Evolutionary conservation across 2,329 filamentous ascomycete genomes (phyloP), one percentile per base, ranked within the genome.

Genomic region (Calonectria hawksworthii): DNA sequence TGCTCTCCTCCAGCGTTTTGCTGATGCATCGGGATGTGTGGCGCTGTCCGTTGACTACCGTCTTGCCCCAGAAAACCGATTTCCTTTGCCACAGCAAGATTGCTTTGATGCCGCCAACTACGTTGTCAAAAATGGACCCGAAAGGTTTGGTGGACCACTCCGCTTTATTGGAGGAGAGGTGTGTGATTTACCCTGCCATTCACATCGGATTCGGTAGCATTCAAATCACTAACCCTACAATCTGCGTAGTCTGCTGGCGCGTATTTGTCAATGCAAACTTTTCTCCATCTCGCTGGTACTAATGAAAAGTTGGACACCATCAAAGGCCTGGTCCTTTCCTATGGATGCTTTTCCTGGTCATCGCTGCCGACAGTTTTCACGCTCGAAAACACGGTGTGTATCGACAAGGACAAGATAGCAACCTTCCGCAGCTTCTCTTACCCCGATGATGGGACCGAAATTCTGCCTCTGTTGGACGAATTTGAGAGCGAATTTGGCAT

Each of bases 1-100:
- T 16, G 14, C 28, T 21, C 50, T 73, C 5, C 73, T 72, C 16
- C 73, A 74, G 56, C 44, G 69, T 4, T 64, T 56, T 41, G 69
- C 73, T 2, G 56, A 74, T 30, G 56, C 68, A 5, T 68, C 68
- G 1, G 61, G 54, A 8, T 69, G 70, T 18, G 63, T 64, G 36
- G 34, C 56, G 16, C n/a, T 63, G 8, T 63, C 56, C 4, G 56
- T 63, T 30, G 56, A 38, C 14, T 63, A 63, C n/a, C 56, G 56
- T 1, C 56, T 63, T 16, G 56, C 56, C 23, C 56, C 56, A 1
- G 56, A 63, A 36, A 63, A 63, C n/a, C 23, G 7, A 63, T 63
- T 63, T 63, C 56, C 56, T 30, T 13, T 28, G 7, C 9, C 56
- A 5, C 56, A 63, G 18, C 56, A 63, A 41, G 56, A 63, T 41